Conservation (phyloP, 2,329 filamentous ascomycete genomes). For the Ceratocystis colombiana region DNA sequence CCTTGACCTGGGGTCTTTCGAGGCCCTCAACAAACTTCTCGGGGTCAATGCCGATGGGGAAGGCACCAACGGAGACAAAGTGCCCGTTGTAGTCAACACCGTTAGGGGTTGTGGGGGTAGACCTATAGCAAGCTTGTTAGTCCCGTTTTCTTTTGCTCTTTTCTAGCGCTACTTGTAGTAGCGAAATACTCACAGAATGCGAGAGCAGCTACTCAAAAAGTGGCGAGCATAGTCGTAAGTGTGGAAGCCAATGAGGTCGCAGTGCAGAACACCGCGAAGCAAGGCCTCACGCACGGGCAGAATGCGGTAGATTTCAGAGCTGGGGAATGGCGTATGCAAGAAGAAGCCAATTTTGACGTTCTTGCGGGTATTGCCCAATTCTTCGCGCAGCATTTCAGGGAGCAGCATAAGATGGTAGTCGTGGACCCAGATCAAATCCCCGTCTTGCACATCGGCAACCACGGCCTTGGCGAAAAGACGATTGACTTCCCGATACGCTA, state of each 20-base stretch:
- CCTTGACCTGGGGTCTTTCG: conserved; percentile 73
- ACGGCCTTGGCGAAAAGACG: conserved; percentile 82
- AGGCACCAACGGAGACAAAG: conserved; percentile 84
- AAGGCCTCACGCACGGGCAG: conserved; percentile 85
- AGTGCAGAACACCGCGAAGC: conserved; percentile 76
- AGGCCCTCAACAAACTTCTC: conserved; percentile 90
- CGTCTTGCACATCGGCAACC: conserved; percentile 77
- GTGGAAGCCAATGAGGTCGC: conserved; percentile 94
- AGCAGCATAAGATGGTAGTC: conserved; percentile 98
- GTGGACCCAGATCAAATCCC: conserved; percentile 94
- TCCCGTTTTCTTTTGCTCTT: neutral
- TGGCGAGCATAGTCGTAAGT: conserved; percentile 98
- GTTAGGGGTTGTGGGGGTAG: conserved; percentile 73
- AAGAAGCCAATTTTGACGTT: conserved; percentile 98
- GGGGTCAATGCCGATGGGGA: conserved; percentile 95
- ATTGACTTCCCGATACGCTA: conserved; percentile 87
- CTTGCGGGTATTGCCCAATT: conserved; percentile 68
- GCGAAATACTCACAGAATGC: conserved; percentile 57
- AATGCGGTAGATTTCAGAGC: conserved; percentile 93
- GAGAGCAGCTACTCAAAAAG: conserved; percentile 92
- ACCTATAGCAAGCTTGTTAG: conserved; percentile 33
- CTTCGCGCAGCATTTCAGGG: conserved; percentile 86
- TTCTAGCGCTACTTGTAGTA: too few species aligned
- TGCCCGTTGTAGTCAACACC: conserved; percentile 84
- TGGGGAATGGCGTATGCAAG: conserved; percentile 92